A percentile compares a stretch with the other conserved stretches of the same genome.
These are phyloP conservation scores for Lipomyces chichibuensis DNA, from an alignment of 805 yeast genomes.

Conservation along the genomic window DNA sequence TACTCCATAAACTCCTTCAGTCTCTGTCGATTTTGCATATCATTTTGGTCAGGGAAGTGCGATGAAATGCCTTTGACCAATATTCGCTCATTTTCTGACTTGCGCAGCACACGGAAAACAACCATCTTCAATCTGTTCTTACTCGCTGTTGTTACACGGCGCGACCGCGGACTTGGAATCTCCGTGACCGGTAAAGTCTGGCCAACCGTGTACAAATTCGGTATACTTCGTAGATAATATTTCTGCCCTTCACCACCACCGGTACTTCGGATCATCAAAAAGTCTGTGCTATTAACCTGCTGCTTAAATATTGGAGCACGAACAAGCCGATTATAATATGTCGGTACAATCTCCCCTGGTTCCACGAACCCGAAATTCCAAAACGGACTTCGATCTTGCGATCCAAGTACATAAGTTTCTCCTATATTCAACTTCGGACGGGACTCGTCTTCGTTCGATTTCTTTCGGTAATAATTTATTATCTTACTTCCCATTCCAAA, in stretches of 20 bases:
- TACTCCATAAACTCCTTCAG: constrained; percentile 97
- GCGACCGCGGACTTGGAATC: constrained; percentile 96
- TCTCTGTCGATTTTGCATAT: constrained; percentile 94
- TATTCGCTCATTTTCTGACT: constrained; percentile 70
- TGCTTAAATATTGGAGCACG: constrained; percentile 94
- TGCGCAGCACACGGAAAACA: constrained; percentile 82
- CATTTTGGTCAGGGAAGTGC: constrained; percentile 96
- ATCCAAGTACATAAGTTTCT: constrained; percentile 94
- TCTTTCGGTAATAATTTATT: constrained; percentile 89
- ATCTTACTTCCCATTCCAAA: constrained; percentile 96
- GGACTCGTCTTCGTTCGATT: constrained; percentile 73
- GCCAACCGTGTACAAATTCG: constrained; percentile 82
- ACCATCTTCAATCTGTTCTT: constrained; percentile 92
- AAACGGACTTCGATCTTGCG: constrained; percentile 93
- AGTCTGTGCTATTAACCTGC: constrained; percentile 76
- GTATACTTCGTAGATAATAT: constrained; percentile 68
- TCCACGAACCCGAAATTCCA: constrained; percentile 99
- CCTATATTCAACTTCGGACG: constrained; percentile 90
- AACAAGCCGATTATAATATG: constrained; percentile 85
- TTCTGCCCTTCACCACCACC: constrained; percentile 68
- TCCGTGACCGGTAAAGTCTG: constrained; percentile 91
- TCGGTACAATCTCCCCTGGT: constrained; percentile 90
- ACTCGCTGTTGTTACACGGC: constrained; percentile 91
- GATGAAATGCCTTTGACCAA: constrained; percentile 83
- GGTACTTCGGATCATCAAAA: constrained; percentile 73